These are phyloP conservation scores for Penicillium paneum DNA, from an alignment of 2,329 filamentous ascomycete species.

Conservation along the genomic window DNA sequence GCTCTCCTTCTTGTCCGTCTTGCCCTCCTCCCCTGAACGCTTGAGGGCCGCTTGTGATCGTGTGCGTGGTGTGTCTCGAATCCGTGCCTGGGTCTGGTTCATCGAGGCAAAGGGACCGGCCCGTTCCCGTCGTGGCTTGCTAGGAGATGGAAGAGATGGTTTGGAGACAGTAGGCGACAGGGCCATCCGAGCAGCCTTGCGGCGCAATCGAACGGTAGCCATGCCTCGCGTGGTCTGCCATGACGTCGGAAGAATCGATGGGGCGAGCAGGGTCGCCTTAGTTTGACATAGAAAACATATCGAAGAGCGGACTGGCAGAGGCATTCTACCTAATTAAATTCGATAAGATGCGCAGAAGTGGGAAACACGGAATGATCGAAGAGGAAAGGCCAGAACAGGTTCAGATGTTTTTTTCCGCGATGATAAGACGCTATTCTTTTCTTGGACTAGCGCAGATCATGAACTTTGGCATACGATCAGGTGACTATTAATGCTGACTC, in stretches of 20 bases:
- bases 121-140: slow-evolving; percentile 42
- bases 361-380: background rate
- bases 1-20: slow-evolving; percentile 46
- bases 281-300: slow-evolving; percentile 36
- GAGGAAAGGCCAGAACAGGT: slow-evolving; percentile 6
- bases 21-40: slow-evolving; percentile 37
- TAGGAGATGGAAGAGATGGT: slow-evolving; percentile 21
- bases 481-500: background rate
- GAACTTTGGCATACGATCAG: background rate
- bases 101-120: slow-evolving; percentile 58
- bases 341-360: slow-evolving; percentile 1
- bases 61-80: slow-evolving; percentile 40
- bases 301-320: slow-evolving; percentile 27
- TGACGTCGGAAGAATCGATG: slow-evolving; percentile 18
- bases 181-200: slow-evolving; percentile 39
- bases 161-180: slow-evolving; percentile 35
- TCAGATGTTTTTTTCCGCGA: slow-evolving; percentile 9
- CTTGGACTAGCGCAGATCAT: slow-evolving; percentile 7
- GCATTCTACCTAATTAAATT: slow-evolving; percentile 28
- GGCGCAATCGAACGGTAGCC: slow-evolving; percentile 31
- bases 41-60: slow-evolving; percentile 44
- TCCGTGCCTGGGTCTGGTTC: slow-evolving; percentile 53
- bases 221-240: slow-evolving; percentile 34
- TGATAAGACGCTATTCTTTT: slow-evolving; percentile 3
- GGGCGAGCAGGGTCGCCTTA: slow-evolving; percentile 18